phyloP scores from a whole-genome alignment of 2,329 filamentous ascomycete species.

The Tolypocladium amazonense region DNA sequence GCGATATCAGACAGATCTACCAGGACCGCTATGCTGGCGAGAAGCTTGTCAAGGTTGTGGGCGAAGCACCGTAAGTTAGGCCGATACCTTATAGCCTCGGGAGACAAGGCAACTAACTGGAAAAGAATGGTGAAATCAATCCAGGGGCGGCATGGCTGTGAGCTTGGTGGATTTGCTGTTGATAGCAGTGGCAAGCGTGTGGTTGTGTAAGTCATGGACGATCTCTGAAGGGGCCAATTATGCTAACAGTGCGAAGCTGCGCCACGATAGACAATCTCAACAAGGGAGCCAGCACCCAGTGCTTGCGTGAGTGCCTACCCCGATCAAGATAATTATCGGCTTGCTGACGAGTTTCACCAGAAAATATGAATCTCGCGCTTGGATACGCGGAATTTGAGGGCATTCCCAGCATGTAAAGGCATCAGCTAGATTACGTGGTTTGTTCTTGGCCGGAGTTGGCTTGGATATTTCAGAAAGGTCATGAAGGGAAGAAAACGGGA shows the following conservation, averaged over 20 bases:
- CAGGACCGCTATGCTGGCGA: constrained; percentile 94
- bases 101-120: no score
- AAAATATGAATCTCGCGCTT: constrained; percentile 82
- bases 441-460: background rate
- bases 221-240: background rate
- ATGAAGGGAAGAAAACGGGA: no score
- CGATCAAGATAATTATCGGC: background rate
- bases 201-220: constrained; percentile 45
- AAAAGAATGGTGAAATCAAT: constrained; percentile 62
- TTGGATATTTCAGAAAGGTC: no score
- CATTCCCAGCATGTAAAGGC: constrained; percentile 48
- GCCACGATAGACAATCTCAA: constrained; percentile 88
- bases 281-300: constrained; percentile 90
- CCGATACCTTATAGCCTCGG: no score
- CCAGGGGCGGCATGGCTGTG: constrained; percentile 73
- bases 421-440: background rate
- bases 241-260: constrained; percentile 20
- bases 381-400: constrained; percentile 84
- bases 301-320: constrained; percentile 60
- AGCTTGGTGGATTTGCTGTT: constrained; percentile 93
- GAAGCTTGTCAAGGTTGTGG: constrained; percentile 85
- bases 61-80: constrained; percentile 56
- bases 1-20: constrained; percentile 88
- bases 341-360: background rate
- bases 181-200: constrained; percentile 82